These are phyloP conservation scores for Coemansia sp. DNA, from an alignment of 192 early-diverging fungal genomes.

Conservation along the genomic window DNA sequence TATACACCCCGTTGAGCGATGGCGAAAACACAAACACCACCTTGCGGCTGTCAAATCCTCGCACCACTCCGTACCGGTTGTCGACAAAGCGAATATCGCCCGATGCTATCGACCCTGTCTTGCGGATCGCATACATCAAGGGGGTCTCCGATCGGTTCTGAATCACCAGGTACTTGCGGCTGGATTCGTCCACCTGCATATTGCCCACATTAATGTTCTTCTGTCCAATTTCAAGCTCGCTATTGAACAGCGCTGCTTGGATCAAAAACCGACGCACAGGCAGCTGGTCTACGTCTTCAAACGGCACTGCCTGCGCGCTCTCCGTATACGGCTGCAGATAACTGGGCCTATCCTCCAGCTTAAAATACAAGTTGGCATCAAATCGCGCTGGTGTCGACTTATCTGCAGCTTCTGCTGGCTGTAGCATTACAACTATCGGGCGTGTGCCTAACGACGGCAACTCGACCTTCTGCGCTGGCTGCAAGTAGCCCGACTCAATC, in stretches of 20 bases:
- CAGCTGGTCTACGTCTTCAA: conserved; percentile 35
- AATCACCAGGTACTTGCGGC: conserved; percentile 83
- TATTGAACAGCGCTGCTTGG: conserved; percentile 75
- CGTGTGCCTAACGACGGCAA: conserved; percentile 63
- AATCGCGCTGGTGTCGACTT: conserved; percentile 15
- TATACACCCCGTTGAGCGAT: conserved; percentile 80
- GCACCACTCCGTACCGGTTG: conserved; percentile 81
- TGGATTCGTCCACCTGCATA: conserved; percentile 76
- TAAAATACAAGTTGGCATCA: conserved; percentile 73
- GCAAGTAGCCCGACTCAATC: conserved; percentile 68
- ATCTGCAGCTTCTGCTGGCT: conserved; percentile 42
- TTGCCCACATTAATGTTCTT: conserved; percentile 96
- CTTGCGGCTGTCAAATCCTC: conserved; percentile 86
- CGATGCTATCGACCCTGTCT: conserved; percentile 92
- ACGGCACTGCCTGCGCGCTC: conserved; percentile 44
- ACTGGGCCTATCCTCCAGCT: conserved; percentile 82
- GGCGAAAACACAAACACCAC: conserved; percentile 92
- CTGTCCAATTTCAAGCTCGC: conserved; percentile 91
- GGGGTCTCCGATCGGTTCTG: conserved; percentile 89
- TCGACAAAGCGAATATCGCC: conserved; percentile 77
- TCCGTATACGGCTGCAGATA: conserved; percentile 76
- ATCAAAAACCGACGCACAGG: conserved; percentile 91
- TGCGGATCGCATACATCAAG: conserved; percentile 85
- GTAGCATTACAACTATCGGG: conserved; percentile 72
- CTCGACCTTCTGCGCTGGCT: conserved; percentile 50